Evolutionary conservation across 2,329 filamentous ascomycete species (phyloP).

Genomic region (Sporothrix globosa): DNA sequence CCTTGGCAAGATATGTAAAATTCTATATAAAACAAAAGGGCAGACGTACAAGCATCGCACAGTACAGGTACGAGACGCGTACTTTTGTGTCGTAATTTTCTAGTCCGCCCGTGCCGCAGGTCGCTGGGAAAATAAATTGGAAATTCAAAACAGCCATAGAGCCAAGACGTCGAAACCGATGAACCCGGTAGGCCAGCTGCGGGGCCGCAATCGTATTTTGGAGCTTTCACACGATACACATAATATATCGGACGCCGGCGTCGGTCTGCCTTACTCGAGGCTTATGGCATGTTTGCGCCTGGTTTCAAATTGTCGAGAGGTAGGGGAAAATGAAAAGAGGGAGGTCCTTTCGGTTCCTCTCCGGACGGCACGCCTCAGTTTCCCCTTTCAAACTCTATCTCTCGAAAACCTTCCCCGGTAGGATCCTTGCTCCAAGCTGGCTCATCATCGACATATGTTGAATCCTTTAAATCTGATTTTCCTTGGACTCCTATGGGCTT

Average conservation of each 20-base stretch:
- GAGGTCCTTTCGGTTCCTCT: constrained; percentile 22
- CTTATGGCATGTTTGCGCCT: background rate
- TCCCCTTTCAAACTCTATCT: background rate
- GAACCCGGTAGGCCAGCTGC: constrained; percentile 25
- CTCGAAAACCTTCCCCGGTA: background rate
- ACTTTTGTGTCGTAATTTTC: background rate
- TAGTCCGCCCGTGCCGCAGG: background rate
- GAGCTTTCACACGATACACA: background rate
- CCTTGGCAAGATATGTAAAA: background rate
- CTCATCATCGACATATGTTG: background rate
- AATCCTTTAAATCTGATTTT: background rate
- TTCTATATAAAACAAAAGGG: background rate
- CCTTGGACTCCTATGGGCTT: too few relatives aligned
- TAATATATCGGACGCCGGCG: constrained; percentile 1
- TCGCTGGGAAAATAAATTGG: background rate
- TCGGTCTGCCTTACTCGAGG: background rate
- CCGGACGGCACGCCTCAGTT: background rate
- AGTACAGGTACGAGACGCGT: background rate
- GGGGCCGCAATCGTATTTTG: background rate
- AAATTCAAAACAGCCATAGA: constrained; percentile 18
- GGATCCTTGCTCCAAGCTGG: background rate
- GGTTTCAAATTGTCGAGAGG: background rate
- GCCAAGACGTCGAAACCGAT: constrained; percentile 22
- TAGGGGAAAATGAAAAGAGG: background rate
- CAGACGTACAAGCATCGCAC: too few relatives aligned